Evolutionary conservation across 257 asterid species (phyloP).

Genomic region (Pogostemon cablin): DNA sequence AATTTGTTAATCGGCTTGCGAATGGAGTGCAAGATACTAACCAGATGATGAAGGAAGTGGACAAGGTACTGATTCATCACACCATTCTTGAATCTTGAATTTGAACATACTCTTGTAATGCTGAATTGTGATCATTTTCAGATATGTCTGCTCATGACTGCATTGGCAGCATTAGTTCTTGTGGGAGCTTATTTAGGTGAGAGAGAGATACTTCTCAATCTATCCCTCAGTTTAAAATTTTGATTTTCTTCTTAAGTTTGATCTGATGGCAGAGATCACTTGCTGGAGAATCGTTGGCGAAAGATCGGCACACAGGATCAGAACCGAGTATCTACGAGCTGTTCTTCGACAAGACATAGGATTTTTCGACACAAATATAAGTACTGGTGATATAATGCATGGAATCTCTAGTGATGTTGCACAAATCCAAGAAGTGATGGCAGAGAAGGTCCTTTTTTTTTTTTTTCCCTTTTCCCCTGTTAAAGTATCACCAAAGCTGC

Average conservation of each 20-base stretch:
- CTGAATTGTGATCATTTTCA: constrained; percentile 25
- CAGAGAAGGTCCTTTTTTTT: constrained; percentile 61
- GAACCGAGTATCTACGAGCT: constrained; percentile 78
- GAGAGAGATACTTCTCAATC: not conserved
- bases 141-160: constrained; percentile 77
- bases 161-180: constrained; percentile 61
- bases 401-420: constrained; percentile 93
- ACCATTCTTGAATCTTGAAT: not conserved
- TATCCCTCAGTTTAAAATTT: not conserved
- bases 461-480: not conserved
- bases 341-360: constrained; percentile 77
- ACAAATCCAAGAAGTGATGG: constrained; percentile 90
- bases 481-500: not conserved
- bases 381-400: constrained; percentile 83
- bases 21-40: constrained; percentile 31
- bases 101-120: not conserved
- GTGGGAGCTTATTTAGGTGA: constrained; percentile 88
- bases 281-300: constrained; percentile 92
- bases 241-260: not conserved
- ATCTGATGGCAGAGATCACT: constrained; percentile 60
- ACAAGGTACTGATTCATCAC: constrained; percentile 42
- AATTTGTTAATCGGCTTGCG: constrained; percentile 68
- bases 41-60: constrained; percentile 75
- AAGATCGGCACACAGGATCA: constrained; percentile 72
- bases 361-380: constrained; percentile 70